phyloP scores from a whole-genome alignment of 106 monocot genomes.

The Allium fistulosum region DNA sequence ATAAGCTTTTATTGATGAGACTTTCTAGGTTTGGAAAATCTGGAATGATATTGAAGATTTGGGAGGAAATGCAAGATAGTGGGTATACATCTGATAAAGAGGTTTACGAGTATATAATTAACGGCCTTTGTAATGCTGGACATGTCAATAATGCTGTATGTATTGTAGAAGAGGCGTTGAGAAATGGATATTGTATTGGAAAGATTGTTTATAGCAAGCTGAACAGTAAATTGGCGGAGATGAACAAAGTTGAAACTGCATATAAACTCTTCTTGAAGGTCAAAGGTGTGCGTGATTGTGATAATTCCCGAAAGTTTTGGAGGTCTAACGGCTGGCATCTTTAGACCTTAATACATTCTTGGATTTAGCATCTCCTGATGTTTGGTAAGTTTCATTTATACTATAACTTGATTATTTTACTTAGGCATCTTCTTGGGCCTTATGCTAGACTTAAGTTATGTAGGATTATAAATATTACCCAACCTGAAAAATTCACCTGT shows the following conservation, averaged over 20 bases:
- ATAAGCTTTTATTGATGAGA: conserved; percentile 87
- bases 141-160: conserved; percentile 75
- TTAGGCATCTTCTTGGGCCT: no score
- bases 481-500: no score
- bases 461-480: no score
- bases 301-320: conserved; percentile 68
- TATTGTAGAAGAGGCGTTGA: conserved; percentile 69
- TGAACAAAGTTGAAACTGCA: conserved; percentile 80
- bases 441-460: no score
- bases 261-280: conserved; percentile 86
- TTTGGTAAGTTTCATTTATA: no score
- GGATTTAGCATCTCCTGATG: no score
- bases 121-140: conserved; percentile 85
- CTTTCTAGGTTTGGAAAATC: conserved; percentile 85
- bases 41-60: conserved; percentile 63
- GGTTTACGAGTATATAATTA: conserved; percentile 79
- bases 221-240: conserved; percentile 67
- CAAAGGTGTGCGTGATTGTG: conserved; percentile 35
- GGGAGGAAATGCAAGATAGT: conserved; percentile 88
- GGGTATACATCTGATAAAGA: conserved; percentile 71
- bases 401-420: no score
- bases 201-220: conserved; percentile 74
- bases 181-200: conserved; percentile 57
- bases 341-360: conserved; percentile 12
- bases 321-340: conserved; percentile 90